Percentiles rank a stretch among this genome's conserved stretches.
phyloP scores from a whole-genome alignment of 2,329 filamentous ascomycete genomes.

The Fusarium scirpi region DNA sequence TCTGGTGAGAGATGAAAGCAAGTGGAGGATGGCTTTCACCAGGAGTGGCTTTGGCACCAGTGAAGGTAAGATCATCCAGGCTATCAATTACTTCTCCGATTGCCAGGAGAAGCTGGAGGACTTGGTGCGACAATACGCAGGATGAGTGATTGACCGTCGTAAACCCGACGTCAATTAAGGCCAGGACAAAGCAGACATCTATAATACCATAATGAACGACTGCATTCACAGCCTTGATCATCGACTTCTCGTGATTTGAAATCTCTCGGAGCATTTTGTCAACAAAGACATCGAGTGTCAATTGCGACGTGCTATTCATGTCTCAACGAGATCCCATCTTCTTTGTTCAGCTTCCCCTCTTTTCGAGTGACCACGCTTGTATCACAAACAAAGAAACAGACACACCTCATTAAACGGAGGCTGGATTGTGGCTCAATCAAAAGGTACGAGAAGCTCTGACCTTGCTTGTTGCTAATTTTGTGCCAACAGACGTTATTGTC shows the following conservation, averaged over 20 bases:
- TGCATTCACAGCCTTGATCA: not conserved
- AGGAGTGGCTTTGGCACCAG: constrained; percentile 59
- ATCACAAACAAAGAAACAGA: constrained; percentile 24
- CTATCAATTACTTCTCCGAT: constrained; percentile 69
- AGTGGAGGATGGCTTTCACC: constrained; percentile 64
- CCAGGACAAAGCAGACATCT: constrained; percentile 18
- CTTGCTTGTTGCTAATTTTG: constrained; percentile 28
- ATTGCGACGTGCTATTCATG: not conserved
- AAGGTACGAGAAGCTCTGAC: not conserved
- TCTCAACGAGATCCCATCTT: not conserved
- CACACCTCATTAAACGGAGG: not conserved
- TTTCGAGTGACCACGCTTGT: constrained; percentile 9
- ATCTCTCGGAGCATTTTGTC: too few relatives aligned
- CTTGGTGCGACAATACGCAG: constrained; percentile 49
- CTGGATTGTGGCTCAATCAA: not conserved
- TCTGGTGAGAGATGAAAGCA: constrained; percentile 56
- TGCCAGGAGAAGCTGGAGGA: constrained; percentile 65
- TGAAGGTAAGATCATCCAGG: constrained; percentile 64
- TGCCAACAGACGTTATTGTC: constrained; percentile 31
- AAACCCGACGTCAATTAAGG: too few relatives aligned
- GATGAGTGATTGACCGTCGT: not conserved
- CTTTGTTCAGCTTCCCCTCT: constrained; percentile 32
- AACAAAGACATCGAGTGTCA: constrained; percentile 18
- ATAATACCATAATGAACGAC: constrained; percentile 27
- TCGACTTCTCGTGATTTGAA: constrained; percentile 21